Percentiles rank a stretch among this genome's conserved stretches.
These are phyloP conservation scores for Pythium rhizo-oryzae DNA, from an alignment of 352 stramenopile genomes.

Conservation along the genomic window DNA sequence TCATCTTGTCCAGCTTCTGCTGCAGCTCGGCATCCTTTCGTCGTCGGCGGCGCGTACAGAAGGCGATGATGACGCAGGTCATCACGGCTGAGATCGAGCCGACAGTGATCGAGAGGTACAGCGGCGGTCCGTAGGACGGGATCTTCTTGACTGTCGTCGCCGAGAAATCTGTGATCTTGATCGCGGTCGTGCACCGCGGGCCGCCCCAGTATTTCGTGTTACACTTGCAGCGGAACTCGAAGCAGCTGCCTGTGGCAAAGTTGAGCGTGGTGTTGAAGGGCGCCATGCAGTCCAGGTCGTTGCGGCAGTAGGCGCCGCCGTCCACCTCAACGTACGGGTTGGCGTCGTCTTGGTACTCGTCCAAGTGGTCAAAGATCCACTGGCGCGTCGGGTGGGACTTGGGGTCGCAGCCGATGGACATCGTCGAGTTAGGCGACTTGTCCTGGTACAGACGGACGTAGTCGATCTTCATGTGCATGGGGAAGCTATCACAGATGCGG, in stretches of 20 bases:
- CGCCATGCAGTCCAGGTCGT: constrained; percentile 65
- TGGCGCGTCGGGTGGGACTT: constrained; percentile 61
- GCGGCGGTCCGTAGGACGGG: constrained; percentile 35
- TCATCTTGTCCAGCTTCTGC: constrained; percentile 43
- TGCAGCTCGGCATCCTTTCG: constrained; percentile 20
- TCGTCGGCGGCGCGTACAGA: constrained; percentile 33
- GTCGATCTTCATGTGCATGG: constrained; percentile 87
- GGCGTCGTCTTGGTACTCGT: constrained; percentile 57
- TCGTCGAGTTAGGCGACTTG: constrained; percentile 38
- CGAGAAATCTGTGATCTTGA: constrained; percentile 34
- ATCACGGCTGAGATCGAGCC: constrained; percentile 29
- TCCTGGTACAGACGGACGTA: constrained; percentile 84
- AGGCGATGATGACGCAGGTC: constrained; percentile 49
- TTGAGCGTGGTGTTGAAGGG: constrained; percentile 37
- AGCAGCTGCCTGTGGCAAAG: constrained; percentile 64
- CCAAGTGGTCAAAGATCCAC: constrained; percentile 68
- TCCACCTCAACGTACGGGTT: constrained; percentile 58
- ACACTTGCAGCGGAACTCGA: constrained; percentile 52
- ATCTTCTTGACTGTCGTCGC: background rate
- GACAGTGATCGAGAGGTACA: constrained; percentile 34
- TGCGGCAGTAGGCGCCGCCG: constrained; percentile 53
- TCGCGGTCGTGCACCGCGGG: constrained; percentile 55
- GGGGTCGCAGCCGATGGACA: constrained; percentile 64
- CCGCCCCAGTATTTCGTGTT: constrained; percentile 63
- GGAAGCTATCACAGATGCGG: constrained; percentile 80